Evolutionary conservation across 768 basidiomycete genomes (phyloP).

Genomic region (Boletus reticulatus): DNA sequence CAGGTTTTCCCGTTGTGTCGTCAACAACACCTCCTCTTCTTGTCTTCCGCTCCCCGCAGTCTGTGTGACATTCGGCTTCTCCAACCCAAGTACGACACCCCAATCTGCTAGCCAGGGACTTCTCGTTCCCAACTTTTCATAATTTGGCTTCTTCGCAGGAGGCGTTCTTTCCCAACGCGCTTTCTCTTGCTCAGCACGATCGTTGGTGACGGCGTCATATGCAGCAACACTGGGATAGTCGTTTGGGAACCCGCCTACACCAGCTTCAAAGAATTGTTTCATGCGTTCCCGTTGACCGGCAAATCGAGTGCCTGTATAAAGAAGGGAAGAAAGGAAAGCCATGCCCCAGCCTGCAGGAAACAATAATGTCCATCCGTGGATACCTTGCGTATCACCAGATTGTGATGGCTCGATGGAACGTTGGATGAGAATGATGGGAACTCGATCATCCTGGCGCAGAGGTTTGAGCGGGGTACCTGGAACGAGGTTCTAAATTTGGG

Average conservation of each 20-base stretch:
- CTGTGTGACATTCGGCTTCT: conserved; percentile 12
- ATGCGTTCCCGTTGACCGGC: conserved; percentile 82
- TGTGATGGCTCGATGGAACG: conserved; percentile 53
- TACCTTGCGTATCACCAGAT: conserved; percentile 35
- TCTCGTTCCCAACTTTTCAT: conserved; percentile 55
- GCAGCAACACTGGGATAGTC: conserved; percentile 67
- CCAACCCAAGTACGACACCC: conserved; percentile 62
- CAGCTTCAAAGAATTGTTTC: conserved; percentile 82
- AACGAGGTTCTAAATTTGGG: conserved; percentile 54
- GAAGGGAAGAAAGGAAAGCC: conserved; percentile 82
- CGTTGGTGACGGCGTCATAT: conserved; percentile 48
- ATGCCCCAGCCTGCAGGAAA: conserved; percentile 89
- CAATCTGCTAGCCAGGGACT: conserved; percentile 82
- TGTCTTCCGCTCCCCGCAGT: background rate
- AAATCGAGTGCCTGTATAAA: conserved; percentile 79
- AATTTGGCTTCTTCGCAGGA: conserved; percentile 83
- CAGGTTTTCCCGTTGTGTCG: conserved; percentile 55
- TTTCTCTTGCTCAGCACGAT: conserved; percentile 52
- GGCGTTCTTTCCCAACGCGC: conserved; percentile 77
- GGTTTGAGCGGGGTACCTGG: conserved; percentile 75
- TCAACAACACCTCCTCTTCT: conserved; percentile 41
- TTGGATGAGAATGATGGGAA: conserved; percentile 84
- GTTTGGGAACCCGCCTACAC: conserved; percentile 70
- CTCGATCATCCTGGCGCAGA: conserved; percentile 71
- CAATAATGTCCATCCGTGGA: conserved; percentile 88